Evolutionary conservation across 106 monocot genomes (phyloP).

Genomic region (Acorus gramineus): DNA sequence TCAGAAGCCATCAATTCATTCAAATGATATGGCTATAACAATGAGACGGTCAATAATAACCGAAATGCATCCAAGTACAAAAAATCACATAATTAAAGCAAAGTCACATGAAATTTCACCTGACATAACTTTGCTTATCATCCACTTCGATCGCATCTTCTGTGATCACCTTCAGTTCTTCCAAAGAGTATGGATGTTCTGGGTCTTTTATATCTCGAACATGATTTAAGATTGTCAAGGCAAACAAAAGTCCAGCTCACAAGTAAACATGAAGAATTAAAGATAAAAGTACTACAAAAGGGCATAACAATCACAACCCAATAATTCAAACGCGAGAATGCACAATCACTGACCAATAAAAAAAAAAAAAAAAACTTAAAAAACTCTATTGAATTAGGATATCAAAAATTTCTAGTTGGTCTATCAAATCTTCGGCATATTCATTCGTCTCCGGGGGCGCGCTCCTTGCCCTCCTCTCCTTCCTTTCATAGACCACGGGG

Average conservation of each 20-base stretch:
- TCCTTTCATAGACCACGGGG: conserved; percentile 52
- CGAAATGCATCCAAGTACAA: not conserved
- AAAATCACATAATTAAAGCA: conserved; percentile 1
- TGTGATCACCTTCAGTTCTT: conserved; percentile 85
- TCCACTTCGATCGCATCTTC: conserved; percentile 78
- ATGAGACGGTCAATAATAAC: not conserved
- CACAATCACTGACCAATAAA: not conserved
- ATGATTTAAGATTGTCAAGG: conserved; percentile 69
- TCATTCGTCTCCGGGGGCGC: conserved; percentile 27
- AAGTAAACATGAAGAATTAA: not conserved
- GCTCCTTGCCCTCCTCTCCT: conserved; percentile 38
- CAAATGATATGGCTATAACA: too few relatives aligned
- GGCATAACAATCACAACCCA: too few relatives aligned
- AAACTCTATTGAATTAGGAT: conserved; percentile 26
- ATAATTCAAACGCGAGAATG: not conserved
- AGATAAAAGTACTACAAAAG: too few relatives aligned
- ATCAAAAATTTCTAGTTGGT: conserved; percentile 80
- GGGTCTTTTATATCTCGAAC: conserved; percentile 98
- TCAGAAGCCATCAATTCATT: not conserved
- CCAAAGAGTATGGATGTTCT: conserved; percentile 87
- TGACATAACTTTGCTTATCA: conserved; percentile 51
- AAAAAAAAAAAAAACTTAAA: too few relatives aligned
- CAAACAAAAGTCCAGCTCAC: conserved; percentile 11
- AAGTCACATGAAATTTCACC: conserved; percentile 26
- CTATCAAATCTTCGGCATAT: conserved; percentile 54